Evolutionary conservation across 805 yeast genomes (phyloP).

Genomic region (Lipomyces lipofer): DNA sequence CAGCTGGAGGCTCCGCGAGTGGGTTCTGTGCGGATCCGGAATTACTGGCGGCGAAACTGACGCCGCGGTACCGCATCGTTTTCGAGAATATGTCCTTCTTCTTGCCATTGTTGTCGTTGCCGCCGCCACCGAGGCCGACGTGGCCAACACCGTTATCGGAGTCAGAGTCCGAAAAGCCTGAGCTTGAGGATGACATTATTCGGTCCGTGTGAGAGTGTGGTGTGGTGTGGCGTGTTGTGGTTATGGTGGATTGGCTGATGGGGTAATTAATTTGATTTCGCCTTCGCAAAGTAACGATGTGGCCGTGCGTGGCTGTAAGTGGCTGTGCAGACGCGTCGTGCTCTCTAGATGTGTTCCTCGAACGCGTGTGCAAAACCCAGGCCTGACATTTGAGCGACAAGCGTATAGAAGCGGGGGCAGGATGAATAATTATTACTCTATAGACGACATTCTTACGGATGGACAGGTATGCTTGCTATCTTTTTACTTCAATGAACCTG

Average conservation of each 20-base stretch:
- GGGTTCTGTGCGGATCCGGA: conserved; percentile 13
- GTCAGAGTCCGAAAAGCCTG: conserved; percentile 21
- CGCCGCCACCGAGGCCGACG: conserved; percentile 8
- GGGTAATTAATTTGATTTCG: not conserved
- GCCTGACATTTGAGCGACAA: not conserved
- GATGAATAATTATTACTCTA: conserved; percentile 25
- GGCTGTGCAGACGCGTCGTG: not conserved
- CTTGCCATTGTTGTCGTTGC: conserved; percentile 1
- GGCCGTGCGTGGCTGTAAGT: conserved; percentile 3
- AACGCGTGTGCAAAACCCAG: conserved; percentile 10
- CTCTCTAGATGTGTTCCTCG: too few species aligned
- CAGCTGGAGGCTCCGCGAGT: conserved; percentile 3
- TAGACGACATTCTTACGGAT: conserved; percentile 39
- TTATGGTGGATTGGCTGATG: not conserved
- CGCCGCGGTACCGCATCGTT: conserved; percentile 27
- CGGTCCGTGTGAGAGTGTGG: not conserved
- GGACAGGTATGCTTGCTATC: conserved; percentile 38
- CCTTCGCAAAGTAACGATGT: not conserved
- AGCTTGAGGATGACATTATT: conserved; percentile 17
- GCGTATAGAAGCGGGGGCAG: not conserved
- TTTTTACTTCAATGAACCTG: not conserved
- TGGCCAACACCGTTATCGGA: conserved; percentile 4
- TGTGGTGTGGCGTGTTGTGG: too few species aligned
- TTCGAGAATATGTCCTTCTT: not conserved
- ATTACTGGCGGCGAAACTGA: conserved; percentile 25